Conservation (phyloP, 2,329 filamentous ascomycete species). For the Trichophyton simii region DNA sequence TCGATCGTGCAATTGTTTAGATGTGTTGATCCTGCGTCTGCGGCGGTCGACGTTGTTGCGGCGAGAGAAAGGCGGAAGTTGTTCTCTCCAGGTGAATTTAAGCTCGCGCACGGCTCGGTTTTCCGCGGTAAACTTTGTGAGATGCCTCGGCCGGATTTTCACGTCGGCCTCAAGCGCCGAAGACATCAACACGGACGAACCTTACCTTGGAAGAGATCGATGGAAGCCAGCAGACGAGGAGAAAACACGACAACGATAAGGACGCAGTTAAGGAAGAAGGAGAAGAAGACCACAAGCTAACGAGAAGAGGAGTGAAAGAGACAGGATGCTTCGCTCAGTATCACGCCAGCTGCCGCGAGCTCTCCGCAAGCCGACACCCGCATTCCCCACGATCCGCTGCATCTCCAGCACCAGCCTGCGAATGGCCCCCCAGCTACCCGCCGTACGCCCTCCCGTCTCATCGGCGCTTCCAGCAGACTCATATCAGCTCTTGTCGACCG, state of each 20-base stretch:
- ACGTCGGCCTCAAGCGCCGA: constrained; percentile 4
- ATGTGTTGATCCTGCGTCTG: too few species aligned
- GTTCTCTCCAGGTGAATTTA: neutral
- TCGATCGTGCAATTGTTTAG: neutral
- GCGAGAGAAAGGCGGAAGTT: neutral
- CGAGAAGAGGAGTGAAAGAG: neutral
- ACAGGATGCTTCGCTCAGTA: constrained; percentile 25
- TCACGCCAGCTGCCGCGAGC: constrained; percentile 27
- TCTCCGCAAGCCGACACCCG: constrained; percentile 14
- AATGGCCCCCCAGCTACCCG: constrained; percentile 44
- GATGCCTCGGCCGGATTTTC: neutral
- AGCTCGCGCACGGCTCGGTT: constrained; percentile 3
- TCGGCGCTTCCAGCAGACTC: constrained; percentile 55
- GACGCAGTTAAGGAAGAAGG: too few species aligned
- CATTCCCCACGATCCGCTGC: constrained; percentile 20
- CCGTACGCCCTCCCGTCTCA: constrained; percentile 51
- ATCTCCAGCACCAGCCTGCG: constrained; percentile 30
- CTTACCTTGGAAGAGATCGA: neutral
- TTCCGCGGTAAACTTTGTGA: neutral
- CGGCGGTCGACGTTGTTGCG: neutral
- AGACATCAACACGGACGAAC: neutral
- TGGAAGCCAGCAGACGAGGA: neutral
- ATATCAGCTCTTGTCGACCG: constrained; percentile 72
- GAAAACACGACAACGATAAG: neutral
- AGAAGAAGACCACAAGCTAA: neutral